Evolutionary conservation across 2,329 filamentous ascomycete genomes (phyloP).

Genomic region (Colletotrichum sp.): DNA sequence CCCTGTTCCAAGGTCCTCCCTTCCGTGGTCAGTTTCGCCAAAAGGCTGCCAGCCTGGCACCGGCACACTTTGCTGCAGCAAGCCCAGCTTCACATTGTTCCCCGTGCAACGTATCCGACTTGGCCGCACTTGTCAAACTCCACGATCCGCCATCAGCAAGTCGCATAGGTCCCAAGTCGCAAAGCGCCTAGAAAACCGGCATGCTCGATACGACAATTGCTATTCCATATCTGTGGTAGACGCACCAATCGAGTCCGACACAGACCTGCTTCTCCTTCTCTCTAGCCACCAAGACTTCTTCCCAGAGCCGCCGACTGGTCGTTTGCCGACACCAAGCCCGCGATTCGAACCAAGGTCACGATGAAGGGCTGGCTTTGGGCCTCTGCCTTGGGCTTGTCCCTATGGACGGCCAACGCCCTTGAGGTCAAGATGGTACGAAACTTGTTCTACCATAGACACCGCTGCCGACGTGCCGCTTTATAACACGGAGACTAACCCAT

Average conservation of each 20-base stretch:
- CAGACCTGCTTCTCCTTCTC: background rate
- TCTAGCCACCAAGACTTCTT: background rate
- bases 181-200: background rate
- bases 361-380: conserved; percentile 62
- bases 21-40: conserved; percentile 11
- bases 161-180: background rate
- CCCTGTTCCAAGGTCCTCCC: background rate
- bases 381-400: conserved; percentile 57
- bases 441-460: background rate
- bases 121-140: background rate
- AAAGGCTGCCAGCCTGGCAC: conserved; percentile 17
- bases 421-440: conserved; percentile 61
- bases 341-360: conserved; percentile 22
- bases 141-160: background rate
- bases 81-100: background rate
- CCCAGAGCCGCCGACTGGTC: background rate
- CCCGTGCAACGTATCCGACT: conserved; percentile 13
- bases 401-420: conserved; percentile 58
- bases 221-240: background rate
- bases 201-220: background rate
- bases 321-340: background rate
- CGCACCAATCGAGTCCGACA: background rate
- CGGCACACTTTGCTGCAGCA: conserved; percentile 6
- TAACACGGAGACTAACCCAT: conserved; percentile 4
- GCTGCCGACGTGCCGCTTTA: background rate